Percentiles rank a stretch among this genome's conserved stretches.
Conservation (phyloP, 2,329 filamentous ascomycete genomes). For the Ophiosphaerella narmari region DNA sequence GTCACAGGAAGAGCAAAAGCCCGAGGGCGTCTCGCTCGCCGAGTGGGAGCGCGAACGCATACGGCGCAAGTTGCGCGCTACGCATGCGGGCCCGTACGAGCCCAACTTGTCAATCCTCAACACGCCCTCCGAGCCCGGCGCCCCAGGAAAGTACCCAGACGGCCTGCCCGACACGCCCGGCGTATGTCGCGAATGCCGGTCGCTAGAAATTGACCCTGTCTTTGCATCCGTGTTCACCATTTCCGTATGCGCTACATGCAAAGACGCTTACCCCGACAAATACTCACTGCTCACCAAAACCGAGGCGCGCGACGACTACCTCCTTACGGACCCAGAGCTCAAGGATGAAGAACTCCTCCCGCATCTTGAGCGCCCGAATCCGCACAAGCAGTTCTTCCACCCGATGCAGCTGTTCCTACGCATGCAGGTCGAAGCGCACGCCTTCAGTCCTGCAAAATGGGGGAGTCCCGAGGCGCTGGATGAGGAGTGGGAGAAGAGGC, state of each 20-base stretch:
- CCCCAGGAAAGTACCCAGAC: constrained; percentile 32
- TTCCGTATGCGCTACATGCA: constrained; percentile 79
- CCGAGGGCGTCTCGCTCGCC: constrained; percentile 82
- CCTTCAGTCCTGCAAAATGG: constrained; percentile 83
- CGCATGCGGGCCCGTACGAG: constrained; percentile 83
- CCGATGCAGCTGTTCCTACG: constrained; percentile 98
- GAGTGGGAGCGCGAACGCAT: constrained; percentile 90
- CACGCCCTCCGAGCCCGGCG: constrained; percentile 45
- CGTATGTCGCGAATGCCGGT: constrained; percentile 77
- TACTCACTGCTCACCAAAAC: constrained; percentile 97
- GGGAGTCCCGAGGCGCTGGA: constrained; percentile 84
- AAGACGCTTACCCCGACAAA: constrained; percentile 87
- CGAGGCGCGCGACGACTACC: constrained; percentile 92
- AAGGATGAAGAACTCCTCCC: constrained; percentile 84
- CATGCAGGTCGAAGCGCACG: constrained; percentile 93
- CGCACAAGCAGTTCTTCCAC: constrained; percentile 94
- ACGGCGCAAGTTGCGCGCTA: constrained; percentile 70
- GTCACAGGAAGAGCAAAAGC: constrained; percentile 65
- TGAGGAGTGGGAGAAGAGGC: constrained; percentile 81
- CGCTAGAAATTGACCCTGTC: constrained; percentile 88
- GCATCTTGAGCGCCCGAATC: constrained; percentile 86
- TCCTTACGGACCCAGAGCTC: constrained; percentile 93
- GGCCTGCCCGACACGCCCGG: constrained; percentile 30
- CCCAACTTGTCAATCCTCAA: constrained; percentile 77
- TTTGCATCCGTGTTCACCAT: constrained; percentile 86